Conservation (phyloP, 192 early-diverging fungal genomes). For the Chytriomyces sp. region DNA sequence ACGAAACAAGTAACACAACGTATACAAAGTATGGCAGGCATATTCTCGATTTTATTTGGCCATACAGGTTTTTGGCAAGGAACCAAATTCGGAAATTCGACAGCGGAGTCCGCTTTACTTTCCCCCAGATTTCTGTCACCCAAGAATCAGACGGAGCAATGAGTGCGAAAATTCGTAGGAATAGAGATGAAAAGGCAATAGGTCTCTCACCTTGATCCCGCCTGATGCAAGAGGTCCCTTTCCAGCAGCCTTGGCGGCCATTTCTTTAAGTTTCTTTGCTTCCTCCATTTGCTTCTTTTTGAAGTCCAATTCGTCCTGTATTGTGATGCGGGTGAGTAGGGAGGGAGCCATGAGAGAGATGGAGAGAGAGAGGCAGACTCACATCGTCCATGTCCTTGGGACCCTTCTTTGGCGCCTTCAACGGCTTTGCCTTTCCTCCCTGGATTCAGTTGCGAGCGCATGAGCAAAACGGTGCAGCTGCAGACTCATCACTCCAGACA, state of each 20-base stretch:
- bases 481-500: not conserved
- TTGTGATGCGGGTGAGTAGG: not conserved
- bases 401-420: conserved; percentile 85
- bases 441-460: not conserved
- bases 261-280: conserved; percentile 70
- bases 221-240: conserved; percentile 13
- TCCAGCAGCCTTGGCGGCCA: conserved; percentile 29
- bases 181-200: too few species aligned
- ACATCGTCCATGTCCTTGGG: conserved; percentile 67
- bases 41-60: too few species aligned
- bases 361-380: not conserved
- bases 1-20: not conserved
- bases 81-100: too few species aligned
- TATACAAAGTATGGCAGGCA: not conserved
- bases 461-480: not conserved
- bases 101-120: not conserved
- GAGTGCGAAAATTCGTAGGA: too few species aligned
- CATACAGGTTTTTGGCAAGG: too few species aligned
- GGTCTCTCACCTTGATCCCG: conserved; percentile 38
- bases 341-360: not conserved
- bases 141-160: not conserved
- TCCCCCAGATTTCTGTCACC: conserved; percentile 24
- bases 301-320: conserved; percentile 72
- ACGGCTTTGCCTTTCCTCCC: conserved; percentile 60
- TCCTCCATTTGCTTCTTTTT: conserved; percentile 82